phyloP scores from a whole-genome alignment of 2,329 filamentous ascomycete genomes.

The Plenodomus tracheiphilus region DNA sequence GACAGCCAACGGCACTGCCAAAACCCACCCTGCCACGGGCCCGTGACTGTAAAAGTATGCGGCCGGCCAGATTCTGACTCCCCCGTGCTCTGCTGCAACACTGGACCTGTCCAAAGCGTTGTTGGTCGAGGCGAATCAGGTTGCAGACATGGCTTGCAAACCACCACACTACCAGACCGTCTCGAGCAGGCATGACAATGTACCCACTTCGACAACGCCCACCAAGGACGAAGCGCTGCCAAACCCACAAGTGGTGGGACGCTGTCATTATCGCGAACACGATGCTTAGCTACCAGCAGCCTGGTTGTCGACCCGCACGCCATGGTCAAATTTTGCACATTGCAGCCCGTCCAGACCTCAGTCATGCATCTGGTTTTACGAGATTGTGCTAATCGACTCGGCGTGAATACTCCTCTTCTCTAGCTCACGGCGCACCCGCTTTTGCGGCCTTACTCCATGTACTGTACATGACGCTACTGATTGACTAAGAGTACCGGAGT shows the following conservation, averaged over 20 bases:
- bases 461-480: too few species aligned
- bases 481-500: background rate
- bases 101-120: constrained; percentile 24
- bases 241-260: background rate
- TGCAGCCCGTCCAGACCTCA: constrained; percentile 1
- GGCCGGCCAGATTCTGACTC: constrained; percentile 23
- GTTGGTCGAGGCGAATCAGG: constrained; percentile 35
- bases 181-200: constrained; percentile 28
- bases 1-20: constrained; percentile 33
- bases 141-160: constrained; percentile 23
- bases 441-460: background rate
- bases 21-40: constrained; percentile 31
- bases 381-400: background rate
- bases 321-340: constrained; percentile 21
- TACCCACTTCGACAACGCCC: constrained; percentile 18
- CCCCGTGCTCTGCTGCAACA: constrained; percentile 29
- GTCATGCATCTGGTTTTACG: constrained; percentile 14
- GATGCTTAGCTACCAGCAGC: constrained; percentile 14
- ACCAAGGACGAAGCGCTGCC: constrained; percentile 22
- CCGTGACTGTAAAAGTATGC: constrained; percentile 41
- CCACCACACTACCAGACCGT: constrained; percentile 24
- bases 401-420: background rate
- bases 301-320: constrained; percentile 22
- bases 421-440: background rate
- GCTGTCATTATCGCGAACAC: background rate